Percentiles rank a stretch among this genome's conserved stretches.
These are phyloP conservation scores for Myriosclerotinia scirpicola DNA, from an alignment of 2,329 filamentous ascomycete species.

Conservation along the genomic window DNA sequence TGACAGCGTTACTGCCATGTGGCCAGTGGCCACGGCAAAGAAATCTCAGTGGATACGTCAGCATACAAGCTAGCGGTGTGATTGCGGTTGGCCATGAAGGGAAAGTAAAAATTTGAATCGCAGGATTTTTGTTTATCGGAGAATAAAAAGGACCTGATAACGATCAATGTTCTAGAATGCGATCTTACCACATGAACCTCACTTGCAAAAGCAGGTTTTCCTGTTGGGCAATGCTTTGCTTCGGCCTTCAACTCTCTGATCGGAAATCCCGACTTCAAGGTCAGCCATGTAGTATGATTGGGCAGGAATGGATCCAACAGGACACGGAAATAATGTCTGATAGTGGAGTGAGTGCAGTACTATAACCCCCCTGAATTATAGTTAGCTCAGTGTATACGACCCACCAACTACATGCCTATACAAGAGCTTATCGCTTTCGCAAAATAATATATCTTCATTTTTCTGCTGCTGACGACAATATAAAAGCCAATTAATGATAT, in stretches of 20 bases:
- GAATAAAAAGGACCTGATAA: not conserved
- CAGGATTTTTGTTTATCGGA: not conserved
- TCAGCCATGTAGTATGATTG: slow-evolving; percentile 7
- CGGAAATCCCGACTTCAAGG: not conserved
- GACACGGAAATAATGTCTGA: slow-evolving; percentile 6
- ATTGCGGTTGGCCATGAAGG: not conserved
- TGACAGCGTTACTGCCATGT: slow-evolving; percentile 12
- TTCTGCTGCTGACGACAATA: too few species aligned
- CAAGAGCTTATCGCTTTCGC: too few species aligned
- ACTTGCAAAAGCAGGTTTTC: not conserved
- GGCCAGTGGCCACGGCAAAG: slow-evolving; percentile 5
- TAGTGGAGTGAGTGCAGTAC: not conserved
- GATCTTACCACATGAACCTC: not conserved
- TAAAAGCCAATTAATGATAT: too few species aligned
- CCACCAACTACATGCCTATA: too few species aligned
- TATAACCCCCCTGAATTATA: too few species aligned
- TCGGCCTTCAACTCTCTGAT: not conserved
- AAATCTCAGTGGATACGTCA: not conserved
- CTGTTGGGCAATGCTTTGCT: not conserved
- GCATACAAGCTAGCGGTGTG: not conserved
- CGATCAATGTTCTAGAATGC: slow-evolving; percentile 13
- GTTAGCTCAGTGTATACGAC: too few species aligned
- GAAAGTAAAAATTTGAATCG: slow-evolving; percentile 8
- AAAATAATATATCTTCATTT: too few species aligned
- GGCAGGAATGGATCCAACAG: slow-evolving; percentile 7